A percentile compares a stretch with the other conserved stretches of the same genome.
phyloP scores from a whole-genome alignment of 805 yeast species.

The Wickerhamomyces hampshirensis region DNA sequence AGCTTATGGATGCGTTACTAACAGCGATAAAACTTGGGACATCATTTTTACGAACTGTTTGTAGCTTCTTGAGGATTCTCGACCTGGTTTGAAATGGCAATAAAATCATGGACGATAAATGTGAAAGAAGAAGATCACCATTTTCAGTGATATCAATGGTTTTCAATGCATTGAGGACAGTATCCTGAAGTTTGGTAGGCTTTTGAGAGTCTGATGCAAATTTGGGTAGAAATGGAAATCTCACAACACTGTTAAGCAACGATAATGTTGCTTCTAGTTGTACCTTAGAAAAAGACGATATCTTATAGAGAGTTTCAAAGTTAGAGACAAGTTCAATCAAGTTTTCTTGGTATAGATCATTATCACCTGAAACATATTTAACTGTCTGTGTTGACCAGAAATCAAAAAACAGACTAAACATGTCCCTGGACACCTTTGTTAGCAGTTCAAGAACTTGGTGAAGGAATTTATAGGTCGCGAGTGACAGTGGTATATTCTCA shows the following conservation, averaged over 20 bases:
- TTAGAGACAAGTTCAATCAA: slow-evolving; percentile 49
- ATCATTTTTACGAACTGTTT: slow-evolving; percentile 32
- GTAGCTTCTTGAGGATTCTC: slow-evolving; percentile 51
- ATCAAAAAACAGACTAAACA: slow-evolving; percentile 37
- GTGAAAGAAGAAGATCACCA: slow-evolving; percentile 46
- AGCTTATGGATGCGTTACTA: slow-evolving; percentile 41
- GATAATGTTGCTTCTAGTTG: slow-evolving; percentile 46
- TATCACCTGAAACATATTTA: slow-evolving; percentile 36
- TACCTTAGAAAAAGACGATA: slow-evolving; percentile 28
- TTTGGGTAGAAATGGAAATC: slow-evolving; percentile 69
- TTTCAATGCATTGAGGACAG: slow-evolving; percentile 48
- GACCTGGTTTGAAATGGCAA: slow-evolving; percentile 60
- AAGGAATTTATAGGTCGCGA: slow-evolving; percentile 51
- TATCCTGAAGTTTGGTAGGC: slow-evolving; percentile 59
- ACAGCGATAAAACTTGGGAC: slow-evolving; percentile 64
- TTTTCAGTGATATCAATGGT: slow-evolving; percentile 26
- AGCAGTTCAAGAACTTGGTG: slow-evolving; percentile 40
- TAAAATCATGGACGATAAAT: slow-evolving; percentile 46
- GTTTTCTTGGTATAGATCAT: slow-evolving; percentile 51
- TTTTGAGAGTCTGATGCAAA: slow-evolving; percentile 47
- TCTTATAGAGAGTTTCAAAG: slow-evolving; percentile 43
- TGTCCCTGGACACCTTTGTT: slow-evolving; percentile 25
- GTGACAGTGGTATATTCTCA: slow-evolving; percentile 48
- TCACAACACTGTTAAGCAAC: slow-evolving; percentile 59
- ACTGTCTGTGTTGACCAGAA: slow-evolving; percentile 47